Evolutionary conservation across 1,284 basidiomycete species (phyloP).

Genomic region (Ceratobasidium sp.): DNA sequence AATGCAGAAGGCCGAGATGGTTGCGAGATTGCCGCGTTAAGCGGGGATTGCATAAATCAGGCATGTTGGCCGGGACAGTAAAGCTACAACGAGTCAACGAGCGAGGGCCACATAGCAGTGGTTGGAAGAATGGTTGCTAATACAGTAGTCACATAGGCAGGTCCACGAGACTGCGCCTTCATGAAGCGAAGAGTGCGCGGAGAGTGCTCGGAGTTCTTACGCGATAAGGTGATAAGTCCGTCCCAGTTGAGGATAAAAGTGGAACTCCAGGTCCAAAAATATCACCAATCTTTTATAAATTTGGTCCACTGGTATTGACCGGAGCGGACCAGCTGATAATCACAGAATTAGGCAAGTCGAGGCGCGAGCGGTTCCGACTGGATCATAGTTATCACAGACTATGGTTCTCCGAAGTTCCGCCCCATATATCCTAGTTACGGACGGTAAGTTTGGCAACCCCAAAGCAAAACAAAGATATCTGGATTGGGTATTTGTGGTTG

Average conservation of each 20-base stretch:
- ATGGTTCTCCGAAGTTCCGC: too few relatives aligned
- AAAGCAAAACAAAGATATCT: too few relatives aligned
- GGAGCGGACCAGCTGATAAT: not conserved
- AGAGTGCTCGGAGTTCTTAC: slow-evolving; percentile 16
- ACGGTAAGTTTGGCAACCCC: too few relatives aligned
- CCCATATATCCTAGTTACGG: too few relatives aligned
- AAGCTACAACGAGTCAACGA: not conserved
- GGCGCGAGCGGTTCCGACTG: not conserved
- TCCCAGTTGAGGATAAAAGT: not conserved
- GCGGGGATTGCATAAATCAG: not conserved
- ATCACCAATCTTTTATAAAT: not conserved
- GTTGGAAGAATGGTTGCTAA: slow-evolving; percentile 12
- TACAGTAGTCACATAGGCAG: not conserved
- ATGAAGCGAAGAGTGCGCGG: slow-evolving; percentile 3
- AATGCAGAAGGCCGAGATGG: slow-evolving; percentile 9
- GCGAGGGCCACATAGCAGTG: not conserved
- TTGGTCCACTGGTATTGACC: not conserved
- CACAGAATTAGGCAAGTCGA: not conserved
- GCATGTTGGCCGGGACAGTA: not conserved
- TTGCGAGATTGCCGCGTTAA: slow-evolving; percentile 28
- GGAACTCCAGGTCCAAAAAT: slow-evolving; percentile 2
- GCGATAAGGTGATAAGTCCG: not conserved
- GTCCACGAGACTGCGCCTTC: not conserved
- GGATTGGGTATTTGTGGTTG: too few relatives aligned
- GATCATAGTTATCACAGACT: too few relatives aligned